phyloP scores from a whole-genome alignment of 1,284 basidiomycete genomes.

The Fomitopsis schrenkii region DNA sequence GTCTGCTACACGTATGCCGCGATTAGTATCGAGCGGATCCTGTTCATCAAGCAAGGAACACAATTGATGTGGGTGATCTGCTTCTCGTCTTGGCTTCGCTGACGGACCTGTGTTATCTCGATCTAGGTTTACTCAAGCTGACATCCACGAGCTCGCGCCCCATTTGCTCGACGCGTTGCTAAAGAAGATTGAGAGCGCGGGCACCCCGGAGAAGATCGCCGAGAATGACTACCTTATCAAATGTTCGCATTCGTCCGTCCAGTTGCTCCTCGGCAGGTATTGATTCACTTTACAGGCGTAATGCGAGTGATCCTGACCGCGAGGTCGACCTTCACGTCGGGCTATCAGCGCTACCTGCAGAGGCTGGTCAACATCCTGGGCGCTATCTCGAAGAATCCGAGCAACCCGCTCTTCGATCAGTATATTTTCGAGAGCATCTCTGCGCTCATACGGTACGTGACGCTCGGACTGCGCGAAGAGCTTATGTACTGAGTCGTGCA shows the following conservation, averaged over 20 bases:
- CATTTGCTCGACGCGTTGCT: conserved; percentile 78
- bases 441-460: conserved; percentile 74
- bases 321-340: conserved; percentile 70
- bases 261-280: background rate
- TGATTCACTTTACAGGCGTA: conserved; percentile 48
- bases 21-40: conserved; percentile 84
- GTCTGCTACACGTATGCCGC: conserved; percentile 89
- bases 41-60: conserved; percentile 81
- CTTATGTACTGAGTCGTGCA: background rate
- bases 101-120: background rate
- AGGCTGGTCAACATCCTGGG: conserved; percentile 82
- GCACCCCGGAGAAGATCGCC: conserved; percentile 89
- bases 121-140: conserved; percentile 77
- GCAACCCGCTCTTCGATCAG: conserved; percentile 97
- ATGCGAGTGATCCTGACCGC: conserved; percentile 95
- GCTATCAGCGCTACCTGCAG: conserved; percentile 63
- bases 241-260: conserved; percentile 52
- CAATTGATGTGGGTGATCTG: conserved; percentile 38
- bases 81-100: background rate
- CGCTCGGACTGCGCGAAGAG: background rate
- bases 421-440: conserved; percentile 96
- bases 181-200: conserved; percentile 77
- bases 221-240: conserved; percentile 99
- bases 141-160: conserved; percentile 82
- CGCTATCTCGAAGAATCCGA: conserved; percentile 92